Percentiles rank a stretch among this genome's conserved stretches.
Conservation (phyloP, 345 rosid genomes). For the Moringa oleifera region DNA sequence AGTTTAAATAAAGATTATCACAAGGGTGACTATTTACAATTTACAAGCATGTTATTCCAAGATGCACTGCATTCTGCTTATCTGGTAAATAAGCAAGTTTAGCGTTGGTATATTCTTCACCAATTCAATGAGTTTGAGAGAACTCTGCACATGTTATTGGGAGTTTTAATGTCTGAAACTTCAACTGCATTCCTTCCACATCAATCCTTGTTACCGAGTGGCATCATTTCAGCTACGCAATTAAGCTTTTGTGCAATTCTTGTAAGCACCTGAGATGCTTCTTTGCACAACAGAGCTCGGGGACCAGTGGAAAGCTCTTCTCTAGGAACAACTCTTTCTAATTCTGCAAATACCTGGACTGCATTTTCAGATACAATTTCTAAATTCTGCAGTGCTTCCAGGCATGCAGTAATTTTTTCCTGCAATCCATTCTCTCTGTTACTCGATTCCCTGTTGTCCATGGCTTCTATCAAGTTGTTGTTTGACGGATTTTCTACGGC, state of each 20-base stretch:
- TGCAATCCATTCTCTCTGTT: constrained; percentile 16
- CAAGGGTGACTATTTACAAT: neutral
- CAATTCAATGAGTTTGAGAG: no score
- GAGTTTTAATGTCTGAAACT: neutral
- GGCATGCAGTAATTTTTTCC: constrained; percentile 42
- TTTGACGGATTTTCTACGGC: constrained; percentile 18
- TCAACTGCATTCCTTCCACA: neutral
- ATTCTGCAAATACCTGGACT: constrained; percentile 32
- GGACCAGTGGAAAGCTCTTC: constrained; percentile 32
- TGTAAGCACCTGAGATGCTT: constrained; percentile 47
- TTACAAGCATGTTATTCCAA: neutral
- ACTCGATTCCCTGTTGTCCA: constrained; percentile 6
- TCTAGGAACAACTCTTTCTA: constrained; percentile 23
- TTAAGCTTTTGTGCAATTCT: constrained; percentile 39
- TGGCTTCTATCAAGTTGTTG: constrained; percentile 10
- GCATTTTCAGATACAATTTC: constrained; percentile 38
- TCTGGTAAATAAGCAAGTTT: constrained; percentile 1
- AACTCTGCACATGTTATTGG: no score
- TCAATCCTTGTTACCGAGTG: neutral
- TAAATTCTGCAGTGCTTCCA: constrained; percentile 41
- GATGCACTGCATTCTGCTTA: neutral
- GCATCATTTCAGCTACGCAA: constrained; percentile 31
- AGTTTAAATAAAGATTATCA: neutral
- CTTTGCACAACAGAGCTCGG: constrained; percentile 30
- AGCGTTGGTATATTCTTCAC: neutral